phyloP scores from a whole-genome alignment of 495 filamentous ascomycete genomes.

The Aspergillus bridgeri region DNA sequence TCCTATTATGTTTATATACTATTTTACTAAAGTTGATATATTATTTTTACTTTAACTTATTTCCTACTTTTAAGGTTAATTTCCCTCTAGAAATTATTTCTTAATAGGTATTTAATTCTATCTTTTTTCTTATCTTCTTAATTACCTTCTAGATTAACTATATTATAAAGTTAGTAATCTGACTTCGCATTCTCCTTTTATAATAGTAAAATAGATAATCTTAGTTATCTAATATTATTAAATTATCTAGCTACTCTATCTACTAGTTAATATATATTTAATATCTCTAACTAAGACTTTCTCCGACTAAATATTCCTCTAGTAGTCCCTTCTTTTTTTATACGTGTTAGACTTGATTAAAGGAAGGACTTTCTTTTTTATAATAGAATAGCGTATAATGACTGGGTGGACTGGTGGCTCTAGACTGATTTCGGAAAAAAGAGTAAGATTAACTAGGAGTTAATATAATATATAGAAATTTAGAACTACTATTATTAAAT shows the following conservation, averaged over 20 bases:
- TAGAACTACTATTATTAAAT: conserved; percentile 6
- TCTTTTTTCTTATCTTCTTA: background rate
- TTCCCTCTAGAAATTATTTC: background rate
- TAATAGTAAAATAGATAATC: conserved; percentile 6
- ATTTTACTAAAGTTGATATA: background rate
- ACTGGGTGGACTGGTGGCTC: conserved; percentile 8
- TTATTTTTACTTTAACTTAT: background rate
- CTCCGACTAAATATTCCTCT: background rate
- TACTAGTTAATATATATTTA: conserved; percentile 2
- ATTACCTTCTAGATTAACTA: conserved; percentile 1
- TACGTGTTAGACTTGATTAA: background rate
- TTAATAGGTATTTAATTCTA: background rate
- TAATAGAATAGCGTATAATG: conserved; percentile 9
- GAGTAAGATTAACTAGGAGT: conserved; percentile 6
- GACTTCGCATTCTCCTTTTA: conserved; percentile 11
- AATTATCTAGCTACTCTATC: conserved; percentile 6
- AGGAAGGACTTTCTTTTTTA: conserved; percentile 6
- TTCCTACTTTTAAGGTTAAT: background rate
- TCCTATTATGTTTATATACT: too few species aligned
- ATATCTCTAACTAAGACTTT: background rate
- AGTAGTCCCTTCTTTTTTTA: background rate
- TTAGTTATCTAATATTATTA: conserved; percentile 2
- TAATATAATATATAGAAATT: conserved; percentile 1
- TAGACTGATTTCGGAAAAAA: conserved; percentile 6
- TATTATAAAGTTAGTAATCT: conserved; percentile 11